Evolutionary conservation across 305 asterid genomes (phyloP).

Genomic region (Lippia alba): DNA sequence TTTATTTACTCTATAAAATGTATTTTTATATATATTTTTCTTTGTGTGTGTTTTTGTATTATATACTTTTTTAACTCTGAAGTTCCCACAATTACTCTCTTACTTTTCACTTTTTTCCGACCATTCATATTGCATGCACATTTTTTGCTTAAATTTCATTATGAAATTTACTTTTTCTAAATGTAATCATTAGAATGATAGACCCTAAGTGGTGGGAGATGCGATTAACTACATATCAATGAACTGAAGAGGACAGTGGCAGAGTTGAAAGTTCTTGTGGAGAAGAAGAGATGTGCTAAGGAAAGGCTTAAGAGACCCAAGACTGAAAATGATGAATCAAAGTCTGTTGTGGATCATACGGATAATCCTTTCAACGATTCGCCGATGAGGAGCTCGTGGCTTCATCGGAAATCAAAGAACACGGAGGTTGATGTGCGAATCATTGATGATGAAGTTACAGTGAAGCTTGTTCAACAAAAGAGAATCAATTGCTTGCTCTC

Average conservation of each 20-base stretch:
- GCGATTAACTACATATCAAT: constrained; percentile 77
- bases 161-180: too few species aligned
- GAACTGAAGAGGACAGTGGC: constrained; percentile 80
- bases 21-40: too few species aligned
- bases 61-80: too few species aligned
- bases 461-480: constrained; percentile 89
- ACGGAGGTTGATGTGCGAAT: constrained; percentile 90
- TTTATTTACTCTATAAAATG: too few species aligned
- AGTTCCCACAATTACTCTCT: too few species aligned
- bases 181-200: constrained; percentile 54
- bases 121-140: too few species aligned
- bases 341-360: constrained; percentile 43
- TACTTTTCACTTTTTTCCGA: too few species aligned
- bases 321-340: constrained; percentile 44
- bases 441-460: constrained; percentile 82
- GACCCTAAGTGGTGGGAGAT: constrained; percentile 79
- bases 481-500: constrained; percentile 73
- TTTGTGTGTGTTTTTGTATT: too few species aligned
- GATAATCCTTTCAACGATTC: constrained; percentile 59
- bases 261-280: constrained; percentile 67
- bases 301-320: constrained; percentile 76
- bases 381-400: constrained; percentile 85
- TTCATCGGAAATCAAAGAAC: constrained; percentile 79
- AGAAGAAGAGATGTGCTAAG: constrained; percentile 66
- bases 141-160: too few species aligned